phyloP scores from a whole-genome alignment of 1,284 basidiomycete genomes.

The Trichosporon sp. region DNA sequence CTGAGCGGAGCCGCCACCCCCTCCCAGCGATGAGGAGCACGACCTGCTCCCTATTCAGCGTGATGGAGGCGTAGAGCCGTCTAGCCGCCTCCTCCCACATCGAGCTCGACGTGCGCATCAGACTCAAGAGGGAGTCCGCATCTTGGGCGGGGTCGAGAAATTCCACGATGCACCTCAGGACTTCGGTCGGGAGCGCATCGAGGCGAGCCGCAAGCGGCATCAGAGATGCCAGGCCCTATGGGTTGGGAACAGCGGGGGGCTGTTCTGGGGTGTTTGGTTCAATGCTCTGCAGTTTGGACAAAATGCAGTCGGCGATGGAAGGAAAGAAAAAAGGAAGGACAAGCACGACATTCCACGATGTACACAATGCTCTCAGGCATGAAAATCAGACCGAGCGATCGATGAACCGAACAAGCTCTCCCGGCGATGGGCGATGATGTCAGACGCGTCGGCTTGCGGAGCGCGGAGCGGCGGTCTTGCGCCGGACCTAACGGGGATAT shows the following conservation, averaged over 20 bases:
- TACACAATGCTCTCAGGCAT: too few relatives aligned
- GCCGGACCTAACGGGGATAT: too few relatives aligned
- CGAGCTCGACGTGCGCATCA: neutral
- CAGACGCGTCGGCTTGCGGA: too few relatives aligned
- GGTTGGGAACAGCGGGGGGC: neutral
- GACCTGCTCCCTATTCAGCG: neutral
- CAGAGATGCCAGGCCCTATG: neutral
- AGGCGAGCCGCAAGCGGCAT: neutral
- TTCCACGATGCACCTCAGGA: neutral
- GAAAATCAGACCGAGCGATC: too few relatives aligned
- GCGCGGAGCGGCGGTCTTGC: too few relatives aligned
- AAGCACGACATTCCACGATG: too few relatives aligned
- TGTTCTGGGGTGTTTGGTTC: too few relatives aligned
- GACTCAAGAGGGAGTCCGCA: neutral
- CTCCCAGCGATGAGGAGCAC: neutral
- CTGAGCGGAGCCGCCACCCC: neutral
- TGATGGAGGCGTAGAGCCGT: neutral
- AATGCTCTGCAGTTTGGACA: too few relatives aligned
- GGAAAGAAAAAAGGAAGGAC: too few relatives aligned
- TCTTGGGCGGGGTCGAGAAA: neutral
- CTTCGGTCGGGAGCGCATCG: neutral
- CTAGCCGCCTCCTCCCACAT: neutral
- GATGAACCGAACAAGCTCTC: too few relatives aligned
- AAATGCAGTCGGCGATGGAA: too few relatives aligned
- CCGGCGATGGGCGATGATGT: too few relatives aligned